These are phyloP conservation scores for Blakeslea trispora DNA, from an alignment of 371 early-diverging fungal species.

Conservation along the genomic window DNA sequence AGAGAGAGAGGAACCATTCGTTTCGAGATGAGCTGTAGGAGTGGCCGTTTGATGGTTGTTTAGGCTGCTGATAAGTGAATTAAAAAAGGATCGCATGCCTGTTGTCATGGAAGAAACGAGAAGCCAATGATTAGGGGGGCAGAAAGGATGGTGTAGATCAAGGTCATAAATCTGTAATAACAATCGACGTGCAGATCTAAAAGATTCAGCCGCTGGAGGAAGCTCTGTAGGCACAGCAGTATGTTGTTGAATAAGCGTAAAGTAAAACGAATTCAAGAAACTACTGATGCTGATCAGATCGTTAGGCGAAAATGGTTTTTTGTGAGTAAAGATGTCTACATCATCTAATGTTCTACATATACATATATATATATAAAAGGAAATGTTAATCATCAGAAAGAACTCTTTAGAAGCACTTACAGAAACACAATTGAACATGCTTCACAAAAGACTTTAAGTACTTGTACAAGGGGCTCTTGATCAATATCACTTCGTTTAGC, in stretches of 20 bases:
- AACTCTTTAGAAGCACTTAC: slow-evolving; percentile 33
- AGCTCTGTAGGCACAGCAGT: slow-evolving; percentile 18
- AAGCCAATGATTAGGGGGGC: slow-evolving; percentile 74
- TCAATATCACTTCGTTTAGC: slow-evolving; percentile 49
- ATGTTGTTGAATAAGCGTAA: slow-evolving; percentile 51
- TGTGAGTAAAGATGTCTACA: slow-evolving; percentile 74
- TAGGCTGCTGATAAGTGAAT: slow-evolving; percentile 19
- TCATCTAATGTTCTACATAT: slow-evolving; percentile 72
- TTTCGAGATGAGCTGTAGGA: no score
- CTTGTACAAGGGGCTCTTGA: slow-evolving; percentile 61
- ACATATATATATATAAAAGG: background rate
- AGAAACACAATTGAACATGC: slow-evolving; percentile 56
- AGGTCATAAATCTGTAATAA: slow-evolving; percentile 77
- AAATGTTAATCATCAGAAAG: background rate
- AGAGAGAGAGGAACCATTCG: no score
- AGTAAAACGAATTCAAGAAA: slow-evolving; percentile 70
- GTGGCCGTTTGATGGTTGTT: background rate
- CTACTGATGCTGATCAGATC: slow-evolving; percentile 58
- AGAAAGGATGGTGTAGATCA: slow-evolving; percentile 73
- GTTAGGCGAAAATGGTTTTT: slow-evolving; percentile 54
- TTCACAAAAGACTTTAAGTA: slow-evolving; percentile 66
- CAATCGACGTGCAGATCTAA: slow-evolving; percentile 63
- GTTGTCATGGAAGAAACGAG: slow-evolving; percentile 46
- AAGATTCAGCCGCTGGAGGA: slow-evolving; percentile 38
- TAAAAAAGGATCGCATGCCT: slow-evolving; percentile 28